Conservation (phyloP, 139 green algal species). For the Bryopsis sp. region DNA sequence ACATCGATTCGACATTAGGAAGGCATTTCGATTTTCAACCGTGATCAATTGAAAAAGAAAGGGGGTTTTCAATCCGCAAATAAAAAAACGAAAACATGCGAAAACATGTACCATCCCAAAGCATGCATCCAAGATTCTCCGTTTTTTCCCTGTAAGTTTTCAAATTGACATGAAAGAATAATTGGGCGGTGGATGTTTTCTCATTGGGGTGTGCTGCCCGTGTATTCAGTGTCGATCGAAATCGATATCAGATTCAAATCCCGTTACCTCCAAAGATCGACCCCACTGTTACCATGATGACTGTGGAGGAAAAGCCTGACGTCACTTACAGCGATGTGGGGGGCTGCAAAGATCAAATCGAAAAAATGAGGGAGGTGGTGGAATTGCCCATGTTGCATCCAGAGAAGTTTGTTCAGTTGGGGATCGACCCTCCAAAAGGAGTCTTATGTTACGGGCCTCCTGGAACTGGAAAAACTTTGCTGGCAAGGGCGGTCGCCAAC, state of each 20-base stretch:
- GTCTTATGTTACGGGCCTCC: slow-evolving; percentile 76
- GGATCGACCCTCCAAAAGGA: slow-evolving; percentile 41
- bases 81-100: no score
- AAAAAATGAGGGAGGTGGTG: slow-evolving; percentile 82
- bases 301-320: slow-evolving; percentile 46
- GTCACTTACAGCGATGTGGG: slow-evolving; percentile 13
- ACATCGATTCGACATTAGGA: no score
- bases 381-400: slow-evolving; percentile 83
- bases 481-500: slow-evolving; percentile 41
- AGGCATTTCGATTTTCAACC: no score
- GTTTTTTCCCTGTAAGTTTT: no score
- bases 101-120: no score
- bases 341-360: slow-evolving; percentile 83
- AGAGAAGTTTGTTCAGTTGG: slow-evolving; percentile 43
- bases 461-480: slow-evolving; percentile 71
- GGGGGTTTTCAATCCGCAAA: no score
- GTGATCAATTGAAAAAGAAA: no score
- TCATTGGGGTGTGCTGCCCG: no score
- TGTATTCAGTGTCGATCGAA: slow-evolving; percentile 2
- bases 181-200: no score
- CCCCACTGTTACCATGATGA: slow-evolving; percentile 99
- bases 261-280: slow-evolving; percentile 98
- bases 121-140: no score
- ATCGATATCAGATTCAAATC: slow-evolving; percentile 73
- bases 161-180: no score